phyloP scores from a whole-genome alignment of 176 grass and related monocot species.

The Ensete glaucum region DNA sequence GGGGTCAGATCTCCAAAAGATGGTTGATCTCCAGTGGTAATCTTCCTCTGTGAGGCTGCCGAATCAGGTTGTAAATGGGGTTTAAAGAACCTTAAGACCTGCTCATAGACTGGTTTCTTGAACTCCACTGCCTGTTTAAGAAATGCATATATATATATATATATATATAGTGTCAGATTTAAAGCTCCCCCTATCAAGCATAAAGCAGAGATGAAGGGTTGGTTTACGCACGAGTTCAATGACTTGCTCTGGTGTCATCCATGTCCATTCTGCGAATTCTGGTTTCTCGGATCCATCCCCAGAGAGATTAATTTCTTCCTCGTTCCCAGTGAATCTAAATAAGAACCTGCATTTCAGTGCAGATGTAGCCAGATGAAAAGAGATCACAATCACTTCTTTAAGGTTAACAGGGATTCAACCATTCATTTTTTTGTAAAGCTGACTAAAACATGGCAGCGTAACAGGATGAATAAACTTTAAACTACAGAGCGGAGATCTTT shows the following conservation, averaged over 20 bases:
- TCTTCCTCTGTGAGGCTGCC: constrained; percentile 10
- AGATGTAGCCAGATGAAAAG: too few species aligned
- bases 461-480: too few species aligned
- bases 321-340: constrained; percentile 66
- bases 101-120: constrained; percentile 88
- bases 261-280: constrained; percentile 73
- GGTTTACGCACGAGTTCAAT: constrained; percentile 56
- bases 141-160: neutral
- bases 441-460: too few species aligned
- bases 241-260: constrained; percentile 77
- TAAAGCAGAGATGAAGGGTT: neutral
- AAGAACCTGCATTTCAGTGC: constrained; percentile 53
- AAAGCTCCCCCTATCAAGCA: neutral
- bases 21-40: too few species aligned
- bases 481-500: too few species aligned
- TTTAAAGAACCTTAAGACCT: constrained; percentile 55
- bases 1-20: neutral
- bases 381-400: too few species aligned
- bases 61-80: constrained; percentile 54
- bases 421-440: too few species aligned
- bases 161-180: constrained; percentile 14
- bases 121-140: constrained; percentile 65
- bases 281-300: constrained; percentile 88
- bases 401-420: too few species aligned
- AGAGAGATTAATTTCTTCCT: constrained; percentile 75